These are phyloP conservation scores for Cantharellus anzutake DNA, from an alignment of 768 basidiomycete genomes.

Conservation along the genomic window DNA sequence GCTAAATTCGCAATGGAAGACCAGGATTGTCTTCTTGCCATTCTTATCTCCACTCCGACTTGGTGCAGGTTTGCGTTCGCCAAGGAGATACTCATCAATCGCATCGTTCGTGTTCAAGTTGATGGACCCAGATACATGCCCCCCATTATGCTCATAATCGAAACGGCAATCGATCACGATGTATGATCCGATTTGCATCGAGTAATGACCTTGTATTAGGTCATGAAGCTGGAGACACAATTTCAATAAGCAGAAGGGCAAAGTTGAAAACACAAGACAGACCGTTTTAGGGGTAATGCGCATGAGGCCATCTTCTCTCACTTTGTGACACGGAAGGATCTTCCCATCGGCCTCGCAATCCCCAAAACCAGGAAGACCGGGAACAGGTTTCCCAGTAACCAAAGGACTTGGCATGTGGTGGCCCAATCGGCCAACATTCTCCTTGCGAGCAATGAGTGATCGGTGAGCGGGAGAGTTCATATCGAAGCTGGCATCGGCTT, in stretches of 20 bases:
- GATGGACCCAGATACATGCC: slow-evolving; percentile 79
- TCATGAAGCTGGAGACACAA: slow-evolving; percentile 23
- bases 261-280: not conserved
- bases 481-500: not conserved
- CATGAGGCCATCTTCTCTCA: slow-evolving; percentile 90
- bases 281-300: slow-evolving; percentile 70
- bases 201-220: slow-evolving; percentile 39
- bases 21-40: slow-evolving; percentile 60
- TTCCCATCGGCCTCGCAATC: slow-evolving; percentile 89
- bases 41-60: slow-evolving; percentile 13
- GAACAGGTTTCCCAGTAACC: not conserved
- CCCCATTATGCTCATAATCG: slow-evolving; percentile 88
- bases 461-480: slow-evolving; percentile 1
- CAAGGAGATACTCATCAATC: slow-evolving; percentile 67
- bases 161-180: slow-evolving; percentile 93
- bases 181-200: slow-evolving; percentile 42
- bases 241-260: slow-evolving; percentile 12
- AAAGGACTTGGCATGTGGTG: slow-evolving; percentile 12
- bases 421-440: slow-evolving; percentile 19
- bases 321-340: slow-evolving; percentile 81
- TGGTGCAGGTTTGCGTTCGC: slow-evolving; percentile 12
- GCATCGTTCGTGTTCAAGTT: slow-evolving; percentile 71
- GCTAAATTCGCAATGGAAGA: slow-evolving; percentile 90
- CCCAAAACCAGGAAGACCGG: slow-evolving; percentile 66
- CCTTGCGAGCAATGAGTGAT: not conserved